Evolutionary conservation across 495 filamentous ascomycete genomes (phyloP).

Genomic region (Aspergillus funiculosus): DNA sequence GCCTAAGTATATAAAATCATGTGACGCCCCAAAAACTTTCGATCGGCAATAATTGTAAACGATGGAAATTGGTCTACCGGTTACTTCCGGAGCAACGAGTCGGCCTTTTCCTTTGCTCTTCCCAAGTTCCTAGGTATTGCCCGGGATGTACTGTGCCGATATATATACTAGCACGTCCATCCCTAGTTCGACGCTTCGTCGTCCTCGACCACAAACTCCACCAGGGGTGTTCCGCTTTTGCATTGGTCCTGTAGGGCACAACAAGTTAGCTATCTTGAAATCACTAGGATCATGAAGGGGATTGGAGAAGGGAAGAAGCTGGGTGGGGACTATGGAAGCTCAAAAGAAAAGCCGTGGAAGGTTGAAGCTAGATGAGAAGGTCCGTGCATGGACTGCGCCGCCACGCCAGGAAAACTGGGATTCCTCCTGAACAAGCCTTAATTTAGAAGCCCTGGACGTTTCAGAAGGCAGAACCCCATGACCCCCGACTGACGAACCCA

Average conservation of each 20-base stretch:
- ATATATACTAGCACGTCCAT: too few relatives aligned
- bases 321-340: slow-evolving; percentile 13
- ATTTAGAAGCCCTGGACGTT: slow-evolving; percentile 1
- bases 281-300: neutral
- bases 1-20: too few relatives aligned
- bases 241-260: slow-evolving; percentile 46
- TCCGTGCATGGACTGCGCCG: slow-evolving; percentile 11
- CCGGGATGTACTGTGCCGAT: too few relatives aligned
- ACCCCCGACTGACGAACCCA: slow-evolving; percentile 5
- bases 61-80: too few relatives aligned
- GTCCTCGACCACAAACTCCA: slow-evolving; percentile 43
- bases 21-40: too few relatives aligned
- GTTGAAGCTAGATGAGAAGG: slow-evolving; percentile 7
- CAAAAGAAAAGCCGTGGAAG: slow-evolving; percentile 15
- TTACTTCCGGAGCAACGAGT: too few relatives aligned
- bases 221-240: slow-evolving; percentile 53
- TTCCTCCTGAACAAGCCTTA: slow-evolving; percentile 2
- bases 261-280: slow-evolving; percentile 24
- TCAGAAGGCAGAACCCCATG: neutral
- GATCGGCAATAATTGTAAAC: too few relatives aligned
- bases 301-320: neutral
- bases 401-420: too few relatives aligned
- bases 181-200: slow-evolving; percentile 6
- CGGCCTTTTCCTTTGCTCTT: too few relatives aligned
- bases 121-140: too few relatives aligned